Base-by-base conservation (phyloP, 208 protist species). In the Trichomonas vaginalis region DNA sequence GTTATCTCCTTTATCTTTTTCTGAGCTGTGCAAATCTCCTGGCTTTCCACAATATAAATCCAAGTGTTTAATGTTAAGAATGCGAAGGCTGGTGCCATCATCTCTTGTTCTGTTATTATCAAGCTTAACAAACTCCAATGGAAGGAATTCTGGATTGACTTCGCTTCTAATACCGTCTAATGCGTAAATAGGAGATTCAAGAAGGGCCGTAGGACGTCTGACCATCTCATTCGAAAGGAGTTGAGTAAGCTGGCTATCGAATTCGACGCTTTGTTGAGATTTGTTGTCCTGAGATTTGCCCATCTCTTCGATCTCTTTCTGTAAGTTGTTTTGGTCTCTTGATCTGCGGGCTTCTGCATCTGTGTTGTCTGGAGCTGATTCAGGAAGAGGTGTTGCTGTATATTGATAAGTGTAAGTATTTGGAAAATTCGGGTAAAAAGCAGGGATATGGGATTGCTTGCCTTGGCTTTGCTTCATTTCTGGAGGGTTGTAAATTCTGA, bases 141-240 rank as follows among this genome's bases (percentile, higher is more conserved):
- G 86, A 48, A 92, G 86, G n/a, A 92, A 92, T 51, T 92, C 86
- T 92, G 86, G 86, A 39, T 92, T 15, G 15, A 92, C 42, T 9
- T 92, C 45, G 48, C 45, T 40, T 14, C 86, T 45, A 0, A 40
- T 39, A 39, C 86, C 86, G 15, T 45, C 42, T 35, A 92, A 35
- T 23, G 3, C 14, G 15, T 92, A 92, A 51, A 92, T 56, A 4
- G 86, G 45, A 23, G 86, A 92, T 27, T 92, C 86, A 92, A 92
- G 23, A 17, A 92, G 23, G 21, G 42, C 86, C 39, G 86, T 92
- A 51, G 86, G 86, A 2, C 45, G 42, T 10, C 40, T 42, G 37
- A 92, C 35, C 6, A 92, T 35, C 37, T 35, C 45, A 51, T 21
- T 45, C 32, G 40, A 35, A 14, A 45, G 15, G 17, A 92, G 46